Base-by-base conservation (phyloP, 306 rosid species). In the Alnus glutinosa region DNA sequence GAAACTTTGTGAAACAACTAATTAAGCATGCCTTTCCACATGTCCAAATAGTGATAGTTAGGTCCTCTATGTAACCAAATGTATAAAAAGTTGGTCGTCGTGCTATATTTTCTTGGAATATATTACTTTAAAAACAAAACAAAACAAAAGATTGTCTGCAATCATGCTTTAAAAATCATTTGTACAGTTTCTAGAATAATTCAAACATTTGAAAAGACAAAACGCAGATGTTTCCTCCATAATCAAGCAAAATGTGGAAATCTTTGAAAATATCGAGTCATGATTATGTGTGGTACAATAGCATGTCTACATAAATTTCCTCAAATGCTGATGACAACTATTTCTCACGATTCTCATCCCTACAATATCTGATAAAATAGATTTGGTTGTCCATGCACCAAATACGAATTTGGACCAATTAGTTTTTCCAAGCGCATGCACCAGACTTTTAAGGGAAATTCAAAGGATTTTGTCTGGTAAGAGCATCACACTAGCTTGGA, bases 1-100 rank as follows among this genome's bases (percentile, higher is more conserved):
- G 48, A 49, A 64, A 28, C 46, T 78, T 75, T 66, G 66, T 49
- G 82, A 76, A 34, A 78, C 87, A 77, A 81, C 75, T 55, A 79
- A 72, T 83, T 23, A 23, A 23, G 28, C 78, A 73, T 42, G 19
- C 47, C 75, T 55, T 47, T 30, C 23, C 82, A 84, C 80, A 83
- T 78, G 86, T 11, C 37, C 3, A 39, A 76, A 81, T 73, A 79
- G 88, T 84, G 70, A 55, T 77, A 69, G 86, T 84, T 87, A 76
- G 88, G 88, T 76, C 62, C 62, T 77, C 75, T 63, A 78, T 86
- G 83, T 73, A 84, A 84, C 84, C 50, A 70, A 81, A 62, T 36
- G 36, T 68, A 28, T 15, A 59, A 59, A 68, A 55, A 55, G 28
- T 57, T 68, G 18, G 61, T 50, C 70, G 55, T 59, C 70, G 55